Percentiles rank a stretch among this genome's conserved stretches.
Evolutionary conservation across 352 stramenopile species (phyloP).

Genomic region (Pythium sp.): DNA sequence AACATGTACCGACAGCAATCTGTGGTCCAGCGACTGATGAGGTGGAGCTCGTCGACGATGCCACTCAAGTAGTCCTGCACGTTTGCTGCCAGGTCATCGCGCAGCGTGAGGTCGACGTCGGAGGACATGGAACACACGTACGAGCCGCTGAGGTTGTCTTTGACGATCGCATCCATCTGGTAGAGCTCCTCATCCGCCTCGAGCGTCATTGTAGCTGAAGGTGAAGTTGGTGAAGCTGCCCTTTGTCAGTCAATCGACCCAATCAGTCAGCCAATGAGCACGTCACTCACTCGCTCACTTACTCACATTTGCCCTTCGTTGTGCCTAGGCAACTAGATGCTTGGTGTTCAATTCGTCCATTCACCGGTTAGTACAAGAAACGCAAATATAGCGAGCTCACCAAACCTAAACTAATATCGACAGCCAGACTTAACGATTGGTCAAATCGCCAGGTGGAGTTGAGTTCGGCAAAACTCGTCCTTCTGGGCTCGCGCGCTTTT

Average conservation of each 20-base stretch:
- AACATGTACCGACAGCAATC: constrained; percentile 18
- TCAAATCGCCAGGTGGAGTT: constrained; percentile 28
- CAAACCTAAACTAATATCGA: not conserved
- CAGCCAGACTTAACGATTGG: not conserved
- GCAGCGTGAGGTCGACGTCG: constrained; percentile 33
- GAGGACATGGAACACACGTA: constrained; percentile 37
- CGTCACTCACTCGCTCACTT: not conserved
- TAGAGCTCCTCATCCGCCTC: not conserved
- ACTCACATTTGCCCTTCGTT: not conserved
- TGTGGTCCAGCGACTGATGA: constrained; percentile 41
- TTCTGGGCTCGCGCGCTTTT: constrained; percentile 17
- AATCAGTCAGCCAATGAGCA: not conserved
- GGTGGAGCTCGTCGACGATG: constrained; percentile 55
- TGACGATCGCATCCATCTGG: not conserved
- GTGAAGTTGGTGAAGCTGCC: not conserved
- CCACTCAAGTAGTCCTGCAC: constrained; percentile 44
- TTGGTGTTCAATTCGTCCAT: not conserved
- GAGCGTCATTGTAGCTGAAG: not conserved
- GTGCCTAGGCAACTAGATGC: not conserved
- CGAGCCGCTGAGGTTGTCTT: constrained; percentile 11
- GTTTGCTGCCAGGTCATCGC: constrained; percentile 28
- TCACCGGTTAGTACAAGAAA: not conserved
- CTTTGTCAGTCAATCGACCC: too few relatives aligned
- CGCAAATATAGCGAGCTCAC: not conserved
- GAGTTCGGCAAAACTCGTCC: constrained; percentile 26